phyloP scores from a whole-genome alignment of 768 basidiomycete genomes.

The Phlegmacium glaucopus region DNA sequence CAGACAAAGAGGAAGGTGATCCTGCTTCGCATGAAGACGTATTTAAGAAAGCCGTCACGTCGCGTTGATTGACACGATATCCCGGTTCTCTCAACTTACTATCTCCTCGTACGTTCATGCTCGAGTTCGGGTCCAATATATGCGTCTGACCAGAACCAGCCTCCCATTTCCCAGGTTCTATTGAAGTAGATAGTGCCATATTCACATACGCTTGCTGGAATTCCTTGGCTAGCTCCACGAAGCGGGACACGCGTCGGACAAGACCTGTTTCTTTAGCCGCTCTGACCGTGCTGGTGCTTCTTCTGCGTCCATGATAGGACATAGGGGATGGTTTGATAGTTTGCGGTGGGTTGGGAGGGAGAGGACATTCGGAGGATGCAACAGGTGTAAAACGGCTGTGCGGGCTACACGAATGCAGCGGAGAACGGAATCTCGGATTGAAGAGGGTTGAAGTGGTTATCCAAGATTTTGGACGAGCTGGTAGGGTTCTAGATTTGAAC shows the following conservation, averaged over 20 bases:
- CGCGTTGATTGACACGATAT: conserved; percentile 38
- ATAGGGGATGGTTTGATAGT: conserved; percentile 13
- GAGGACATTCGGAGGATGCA: conserved; percentile 34
- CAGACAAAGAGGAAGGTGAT: no score
- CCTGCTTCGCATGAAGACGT: background rate
- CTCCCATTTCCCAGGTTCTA: no score
- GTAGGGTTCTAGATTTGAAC: conserved; percentile 15
- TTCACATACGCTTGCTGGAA: conserved; percentile 58
- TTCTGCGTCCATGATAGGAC: conserved; percentile 16
- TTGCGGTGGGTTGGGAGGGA: conserved; percentile 8
- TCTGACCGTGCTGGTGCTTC: conserved; percentile 18
- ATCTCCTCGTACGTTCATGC: conserved; percentile 3
- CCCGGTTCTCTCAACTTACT: conserved; percentile 33
- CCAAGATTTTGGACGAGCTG: conserved; percentile 16
- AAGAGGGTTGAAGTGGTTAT: conserved; percentile 8
- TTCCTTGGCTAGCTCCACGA: conserved; percentile 51
- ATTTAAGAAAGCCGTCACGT: conserved; percentile 41
- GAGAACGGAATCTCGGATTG: conserved; percentile 5
- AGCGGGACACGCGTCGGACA: conserved; percentile 27
- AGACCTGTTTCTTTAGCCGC: conserved; percentile 18
- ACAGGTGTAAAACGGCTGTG: conserved; percentile 33
- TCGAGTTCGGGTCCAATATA: background rate
- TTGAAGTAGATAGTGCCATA: conserved; percentile 43
- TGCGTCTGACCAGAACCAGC: no score
- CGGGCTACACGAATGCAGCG: conserved; percentile 33